Percentiles rank a stretch among this genome's conserved stretches.
These are phyloP conservation scores for Cyberlindnera japonica DNA, from an alignment of 805 yeast genomes.

Conservation along the genomic window DNA sequence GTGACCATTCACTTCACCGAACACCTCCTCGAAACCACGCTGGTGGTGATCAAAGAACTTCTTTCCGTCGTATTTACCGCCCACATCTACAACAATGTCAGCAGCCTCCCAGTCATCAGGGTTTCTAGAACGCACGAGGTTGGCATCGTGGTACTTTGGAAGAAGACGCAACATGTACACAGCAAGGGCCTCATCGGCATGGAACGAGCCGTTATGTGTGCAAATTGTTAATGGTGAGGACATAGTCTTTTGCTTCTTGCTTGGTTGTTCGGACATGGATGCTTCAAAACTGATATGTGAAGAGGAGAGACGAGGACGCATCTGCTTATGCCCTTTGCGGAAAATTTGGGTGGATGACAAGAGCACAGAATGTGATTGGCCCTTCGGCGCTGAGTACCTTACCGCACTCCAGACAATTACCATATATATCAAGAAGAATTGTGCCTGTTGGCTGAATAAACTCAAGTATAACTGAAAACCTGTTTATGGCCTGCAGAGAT, in stretches of 20 bases:
- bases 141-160: slow-evolving; percentile 64
- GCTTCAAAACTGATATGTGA: not conserved
- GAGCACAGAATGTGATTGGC: slow-evolving; percentile 8
- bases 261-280: slow-evolving; percentile 9
- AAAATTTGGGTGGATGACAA: slow-evolving; percentile 12
- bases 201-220: slow-evolving; percentile 91
- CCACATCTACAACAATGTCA: slow-evolving; percentile 93
- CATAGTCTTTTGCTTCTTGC: slow-evolving; percentile 30
- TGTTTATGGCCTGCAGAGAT: no score
- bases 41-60: slow-evolving; percentile 96
- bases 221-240: slow-evolving; percentile 57
- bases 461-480: no score
- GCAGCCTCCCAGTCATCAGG: slow-evolving; percentile 78
- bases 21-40: slow-evolving; percentile 79
- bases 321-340: not conserved
- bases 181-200: slow-evolving; percentile 95
- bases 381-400: not conserved
- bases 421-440: no score
- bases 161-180: slow-evolving; percentile 76
- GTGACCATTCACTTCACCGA: slow-evolving; percentile 37
- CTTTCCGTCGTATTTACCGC: slow-evolving; percentile 82
- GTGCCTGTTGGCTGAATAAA: no score
- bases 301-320: not conserved
- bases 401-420: not conserved
- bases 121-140: slow-evolving; percentile 78